These are phyloP conservation scores for Globisporangium canariense DNA, from an alignment of 352 stramenopile genomes.

Conservation along the genomic window DNA sequence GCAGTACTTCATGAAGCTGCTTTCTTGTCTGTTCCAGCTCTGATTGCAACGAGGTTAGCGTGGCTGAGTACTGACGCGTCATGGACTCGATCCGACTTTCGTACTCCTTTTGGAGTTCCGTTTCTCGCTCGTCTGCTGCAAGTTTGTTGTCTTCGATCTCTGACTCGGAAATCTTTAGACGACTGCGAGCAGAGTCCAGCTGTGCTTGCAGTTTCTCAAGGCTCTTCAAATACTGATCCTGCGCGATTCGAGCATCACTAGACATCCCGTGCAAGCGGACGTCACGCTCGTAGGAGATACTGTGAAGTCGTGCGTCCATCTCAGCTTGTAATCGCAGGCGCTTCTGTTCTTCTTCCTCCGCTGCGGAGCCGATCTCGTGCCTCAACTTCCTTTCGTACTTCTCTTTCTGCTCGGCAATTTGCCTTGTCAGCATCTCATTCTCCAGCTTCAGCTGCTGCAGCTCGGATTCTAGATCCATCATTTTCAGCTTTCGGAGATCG, in stretches of 20 bases:
- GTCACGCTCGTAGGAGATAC: slow-evolving; percentile 31
- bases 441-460: slow-evolving; percentile 67
- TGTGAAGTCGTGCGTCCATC: slow-evolving; percentile 24
- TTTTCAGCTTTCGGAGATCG: slow-evolving; percentile 42
- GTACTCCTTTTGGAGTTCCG: slow-evolving; percentile 21
- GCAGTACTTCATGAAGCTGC: slow-evolving; percentile 47
- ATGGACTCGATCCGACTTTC: slow-evolving; percentile 22
- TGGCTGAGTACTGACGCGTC: slow-evolving; percentile 15
- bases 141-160: slow-evolving; percentile 39
- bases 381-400: slow-evolving; percentile 36
- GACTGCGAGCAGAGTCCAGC: slow-evolving; percentile 27
- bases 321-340: slow-evolving; percentile 30
- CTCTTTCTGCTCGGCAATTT: slow-evolving; percentile 42
- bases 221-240: slow-evolving; percentile 54
- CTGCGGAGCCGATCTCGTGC: slow-evolving; percentile 20
- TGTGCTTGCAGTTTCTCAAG: slow-evolving; percentile 48
- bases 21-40: slow-evolving; percentile 39
- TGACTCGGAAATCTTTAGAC: slow-evolving; percentile 27
- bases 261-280: slow-evolving; percentile 26
- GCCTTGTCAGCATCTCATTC: slow-evolving; percentile 63
- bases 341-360: slow-evolving; percentile 23
- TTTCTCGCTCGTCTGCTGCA: slow-evolving; percentile 30
- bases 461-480: slow-evolving; percentile 61
- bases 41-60: slow-evolving; percentile 18
- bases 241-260: slow-evolving; percentile 38